Base-by-base conservation (phyloP, 1,284 basidiomycete species). In the Microbotryum scabiosae region DNA sequence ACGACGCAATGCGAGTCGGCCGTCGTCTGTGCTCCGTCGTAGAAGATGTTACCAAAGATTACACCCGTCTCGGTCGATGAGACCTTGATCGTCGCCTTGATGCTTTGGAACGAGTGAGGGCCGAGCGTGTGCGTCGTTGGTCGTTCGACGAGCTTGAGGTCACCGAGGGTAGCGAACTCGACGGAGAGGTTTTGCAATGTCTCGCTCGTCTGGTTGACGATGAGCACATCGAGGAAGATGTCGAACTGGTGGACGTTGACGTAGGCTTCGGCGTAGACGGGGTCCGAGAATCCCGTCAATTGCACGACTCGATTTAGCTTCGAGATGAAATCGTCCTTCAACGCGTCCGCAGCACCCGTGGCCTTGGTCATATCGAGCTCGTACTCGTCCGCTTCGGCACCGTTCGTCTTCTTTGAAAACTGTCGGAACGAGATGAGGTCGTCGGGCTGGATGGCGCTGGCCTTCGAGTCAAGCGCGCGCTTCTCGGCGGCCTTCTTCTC, bases 221-320 rank as follows among this genome's bases (percentile, higher is more conserved):
- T 84, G 5, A 99, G 82, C 21, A 98, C 91, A 72, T 98, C 94
- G 5, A 97, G 83, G 57, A 93, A 78, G 71, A 99, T 97, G 76
- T 99, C 96, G 74, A 98, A 98, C 57, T 94, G 92, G 70, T 97
- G 90, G 74, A 98, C 91, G 75, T 94, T 96, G 71, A 98, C 93
- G 70, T 93, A 93, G 1, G 94, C 94, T 75, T 99, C 96, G 6
- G 94, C 93, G 72, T 98, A 98, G 62, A 98, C 91, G 2, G 94
- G 90, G 74, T 98, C 96, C 26, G 93, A 97, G 80, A 98, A 98
- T 36, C 93, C 91, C 51, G 96, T 98, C 48, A 98, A 84, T 75
- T 98, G 94, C 12, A 93, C 87, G 66, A 99, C 96, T 48, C 90
- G 84, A 71, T 86, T 92, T 48, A 98, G 81, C 76, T 97, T 97